These are phyloP conservation scores for Populus hybrid DNA, from an alignment of 441 rosid genomes.

Conservation along the genomic window DNA sequence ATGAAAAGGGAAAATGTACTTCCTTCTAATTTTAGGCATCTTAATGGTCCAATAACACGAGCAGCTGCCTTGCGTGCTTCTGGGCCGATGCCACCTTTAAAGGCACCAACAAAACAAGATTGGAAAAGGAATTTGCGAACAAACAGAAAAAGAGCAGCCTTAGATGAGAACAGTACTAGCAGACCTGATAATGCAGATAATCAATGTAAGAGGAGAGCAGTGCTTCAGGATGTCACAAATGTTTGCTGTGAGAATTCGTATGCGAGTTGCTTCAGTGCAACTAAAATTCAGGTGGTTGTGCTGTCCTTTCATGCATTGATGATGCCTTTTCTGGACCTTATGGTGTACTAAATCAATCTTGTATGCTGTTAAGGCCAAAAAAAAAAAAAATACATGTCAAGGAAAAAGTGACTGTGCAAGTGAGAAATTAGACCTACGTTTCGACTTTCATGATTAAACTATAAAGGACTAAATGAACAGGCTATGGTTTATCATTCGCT, in stretches of 20 bases:
- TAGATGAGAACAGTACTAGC: constrained; percentile 40
- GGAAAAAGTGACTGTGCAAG: not conserved
- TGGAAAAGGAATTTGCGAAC: constrained; percentile 31
- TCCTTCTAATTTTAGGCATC: constrained; percentile 31
- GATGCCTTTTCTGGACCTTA: not conserved
- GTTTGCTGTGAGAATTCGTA: constrained; percentile 43
- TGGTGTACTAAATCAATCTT: not conserved
- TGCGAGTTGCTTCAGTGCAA: constrained; percentile 43
- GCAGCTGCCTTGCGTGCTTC: constrained; percentile 52
- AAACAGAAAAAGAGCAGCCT: constrained; percentile 55
- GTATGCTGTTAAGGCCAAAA: not conserved
- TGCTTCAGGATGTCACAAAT: constrained; percentile 74
- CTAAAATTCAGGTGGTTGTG: constrained; percentile 52
- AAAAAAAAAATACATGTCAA: no score
- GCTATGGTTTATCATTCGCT: not conserved
- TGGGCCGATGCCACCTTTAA: constrained; percentile 29
- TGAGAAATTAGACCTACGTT: not conserved
- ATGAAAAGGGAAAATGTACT: constrained; percentile 57
- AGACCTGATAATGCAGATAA: constrained; percentile 26
- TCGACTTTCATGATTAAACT: not conserved
- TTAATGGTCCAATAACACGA: constrained; percentile 60
- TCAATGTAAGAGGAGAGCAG: constrained; percentile 55
- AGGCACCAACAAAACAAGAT: constrained; percentile 33
- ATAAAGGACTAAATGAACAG: not conserved
- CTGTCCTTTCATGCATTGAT: constrained; percentile 2